phyloP scores from a whole-genome alignment of 495 filamentous ascomycete species.

The Astrocystis sublimbata region DNA sequence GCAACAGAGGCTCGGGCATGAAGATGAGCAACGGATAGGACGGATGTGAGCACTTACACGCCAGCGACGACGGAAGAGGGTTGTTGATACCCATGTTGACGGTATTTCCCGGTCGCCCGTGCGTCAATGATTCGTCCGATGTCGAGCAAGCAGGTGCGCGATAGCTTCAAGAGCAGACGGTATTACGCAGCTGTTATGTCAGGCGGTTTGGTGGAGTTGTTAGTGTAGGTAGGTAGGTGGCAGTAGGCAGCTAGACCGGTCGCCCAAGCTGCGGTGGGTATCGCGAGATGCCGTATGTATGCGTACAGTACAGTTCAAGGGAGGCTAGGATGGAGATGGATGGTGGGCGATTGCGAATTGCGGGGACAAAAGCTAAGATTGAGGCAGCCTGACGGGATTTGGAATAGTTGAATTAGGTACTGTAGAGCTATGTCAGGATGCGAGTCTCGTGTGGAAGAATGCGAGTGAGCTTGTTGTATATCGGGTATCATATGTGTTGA shows the following conservation, averaged over 20 bases:
- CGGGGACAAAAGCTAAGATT: conserved; percentile 5
- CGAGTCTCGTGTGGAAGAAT: not conserved
- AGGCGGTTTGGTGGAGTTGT: conserved; percentile 2
- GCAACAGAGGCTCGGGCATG: not conserved
- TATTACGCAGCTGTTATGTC: conserved; percentile 17
- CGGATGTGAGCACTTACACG: conserved; percentile 47
- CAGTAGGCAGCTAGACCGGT: not conserved
- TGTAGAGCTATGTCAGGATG: not conserved
- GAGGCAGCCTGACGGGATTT: not conserved
- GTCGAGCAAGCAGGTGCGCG: conserved; percentile 3
- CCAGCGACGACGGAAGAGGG: conserved; percentile 59
- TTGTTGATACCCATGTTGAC: conserved; percentile 57
- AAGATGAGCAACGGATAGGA: not conserved
- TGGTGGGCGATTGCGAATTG: not conserved
- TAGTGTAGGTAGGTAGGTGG: not conserved
- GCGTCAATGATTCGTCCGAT: not conserved
- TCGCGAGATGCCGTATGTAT: conserved; percentile 14
- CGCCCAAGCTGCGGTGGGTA: conserved; percentile 15
- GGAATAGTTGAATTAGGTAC: not conserved
- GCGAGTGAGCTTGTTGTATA: not conserved
- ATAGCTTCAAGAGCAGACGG: not conserved
- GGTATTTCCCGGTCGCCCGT: not conserved
- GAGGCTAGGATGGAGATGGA: too few relatives aligned
- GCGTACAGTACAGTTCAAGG: too few relatives aligned
- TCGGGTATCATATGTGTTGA: not conserved